Percentiles rank a stretch among this genome's conserved stretches.
Conservation (phyloP, 306 rosid species). For the Astragalus glycyphyllos region DNA sequence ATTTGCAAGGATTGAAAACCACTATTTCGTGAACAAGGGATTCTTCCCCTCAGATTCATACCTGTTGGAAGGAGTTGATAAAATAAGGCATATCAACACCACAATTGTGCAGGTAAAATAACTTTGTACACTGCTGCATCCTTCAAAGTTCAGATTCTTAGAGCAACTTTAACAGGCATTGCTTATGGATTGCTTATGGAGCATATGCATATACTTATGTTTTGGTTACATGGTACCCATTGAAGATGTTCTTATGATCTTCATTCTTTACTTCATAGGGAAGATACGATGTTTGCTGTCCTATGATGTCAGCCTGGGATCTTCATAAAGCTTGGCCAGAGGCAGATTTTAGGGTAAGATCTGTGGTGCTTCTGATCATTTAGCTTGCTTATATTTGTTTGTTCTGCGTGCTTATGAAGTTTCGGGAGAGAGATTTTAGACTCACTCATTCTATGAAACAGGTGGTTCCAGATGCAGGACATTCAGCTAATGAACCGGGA, state of each 20-base stretch:
- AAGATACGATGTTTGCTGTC: slow-evolving; percentile 92
- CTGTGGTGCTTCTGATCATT: slow-evolving; percentile 28
- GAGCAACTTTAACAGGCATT: too few species aligned
- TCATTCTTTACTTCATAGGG: slow-evolving; percentile 61
- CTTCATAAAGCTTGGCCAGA: slow-evolving; percentile 99
- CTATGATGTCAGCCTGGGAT: slow-evolving; percentile 99
- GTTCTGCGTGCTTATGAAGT: background rate
- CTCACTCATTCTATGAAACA: slow-evolving; percentile 42
- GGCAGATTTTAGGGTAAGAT: slow-evolving; percentile 78
- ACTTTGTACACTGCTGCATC: background rate
- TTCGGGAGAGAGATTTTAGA: slow-evolving; percentile 3
- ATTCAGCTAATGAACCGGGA: slow-evolving; percentile 95
- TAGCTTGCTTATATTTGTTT: slow-evolving; percentile 26
- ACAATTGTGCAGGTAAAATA: slow-evolving; percentile 79
- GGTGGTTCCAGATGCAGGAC: slow-evolving; percentile 89
- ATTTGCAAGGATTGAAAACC: slow-evolving; percentile 96
- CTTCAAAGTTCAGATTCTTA: slow-evolving; percentile 22
- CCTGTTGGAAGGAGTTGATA: slow-evolving; percentile 81
- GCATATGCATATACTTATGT: too few species aligned
- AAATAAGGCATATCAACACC: slow-evolving; percentile 81
- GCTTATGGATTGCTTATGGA: too few species aligned
- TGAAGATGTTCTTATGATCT: background rate
- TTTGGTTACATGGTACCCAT: too few species aligned
- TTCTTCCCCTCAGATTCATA: slow-evolving; percentile 84
- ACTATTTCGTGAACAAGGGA: slow-evolving; percentile 83